Evolutionary conservation across 441 rosid species (phyloP), one percentile per base, ranked within the genome.

Genomic region (Pelargonium fulgidum): DNA sequence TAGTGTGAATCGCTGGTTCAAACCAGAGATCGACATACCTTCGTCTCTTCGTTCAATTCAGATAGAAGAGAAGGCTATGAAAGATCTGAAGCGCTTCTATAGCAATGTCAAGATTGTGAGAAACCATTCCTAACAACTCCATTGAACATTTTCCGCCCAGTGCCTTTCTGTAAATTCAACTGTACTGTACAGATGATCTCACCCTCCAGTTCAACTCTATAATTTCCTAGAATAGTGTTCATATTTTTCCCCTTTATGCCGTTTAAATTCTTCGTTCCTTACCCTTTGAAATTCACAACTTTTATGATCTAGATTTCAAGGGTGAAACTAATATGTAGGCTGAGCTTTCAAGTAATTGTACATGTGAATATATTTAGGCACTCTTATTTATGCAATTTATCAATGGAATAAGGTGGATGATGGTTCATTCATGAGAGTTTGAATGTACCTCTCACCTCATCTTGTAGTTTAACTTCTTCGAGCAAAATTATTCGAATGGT

Each of bases 31-130:
- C 0, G 87, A 86, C 67, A 64, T 85, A 47, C 87, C 96, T 3
- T 90, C 98, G n/a, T 84, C 98, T 2, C 84, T 94, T 39, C 89
- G 96, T 1, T 89, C 98, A 0, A 94, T 94, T 73, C 98, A 94
- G 86, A 88, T 92, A 0, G 99, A 94, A 79, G 99, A 94, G 78
- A 92, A 84, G 83, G 99, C 99, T 14, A 92, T 92, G 80, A 94
- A 90, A 81, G 98, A 94, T 77, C 87, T 92, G 52, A 90, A 90
- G 76, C 97, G 98, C 58, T 80, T 87, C 79, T 92, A 94, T 81
- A 86, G 92, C 86, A 92, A 80, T 10, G 99, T 90, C 39, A 92
- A 90, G 87, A 81, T 94, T 26, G 91, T 87, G 68, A 87, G 83
- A 82, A 90, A 84, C 79, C 83, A 82, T 65, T 78, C 77, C 11